A percentile compares a stretch with the other conserved stretches of the same genome.
Evolutionary conservation across 78 protist species (phyloP).

Genomic region (Speleostelium caveatum): DNA sequence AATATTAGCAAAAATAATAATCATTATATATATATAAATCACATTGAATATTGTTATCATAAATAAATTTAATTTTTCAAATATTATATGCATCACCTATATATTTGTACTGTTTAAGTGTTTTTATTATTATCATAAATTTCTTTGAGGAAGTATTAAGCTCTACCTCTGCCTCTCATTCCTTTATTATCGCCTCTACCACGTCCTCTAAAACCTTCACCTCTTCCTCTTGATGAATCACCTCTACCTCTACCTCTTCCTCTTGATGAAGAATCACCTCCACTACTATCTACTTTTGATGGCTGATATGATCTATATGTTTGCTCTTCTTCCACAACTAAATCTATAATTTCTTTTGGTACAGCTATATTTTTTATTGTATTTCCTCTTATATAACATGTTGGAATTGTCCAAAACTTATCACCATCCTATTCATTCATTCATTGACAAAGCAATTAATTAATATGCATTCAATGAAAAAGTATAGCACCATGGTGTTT

Average conservation of each 20-base stretch:
- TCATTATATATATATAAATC: too few species aligned
- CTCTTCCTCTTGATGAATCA: constrained; percentile 34
- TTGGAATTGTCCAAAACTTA: constrained; percentile 91
- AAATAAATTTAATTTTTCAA: too few species aligned
- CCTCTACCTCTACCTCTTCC: constrained; percentile 58
- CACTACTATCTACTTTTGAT: not conserved
- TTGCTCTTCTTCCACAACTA: constrained; percentile 77
- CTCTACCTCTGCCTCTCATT: not conserved
- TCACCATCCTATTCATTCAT: constrained; percentile 95
- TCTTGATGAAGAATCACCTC: constrained; percentile 9
- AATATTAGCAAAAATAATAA: too few species aligned
- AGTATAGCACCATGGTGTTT: too few species aligned
- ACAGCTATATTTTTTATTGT: constrained; percentile 92
- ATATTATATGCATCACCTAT: too few species aligned
- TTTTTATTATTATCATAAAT: too few species aligned
- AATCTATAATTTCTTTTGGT: constrained; percentile 89
- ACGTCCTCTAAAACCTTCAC: constrained; percentile 58
- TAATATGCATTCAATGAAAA: too few species aligned
- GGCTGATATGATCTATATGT: constrained; percentile 12
- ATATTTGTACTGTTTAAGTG: too few species aligned
- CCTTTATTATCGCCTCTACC: not conserved
- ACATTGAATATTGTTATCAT: too few species aligned
- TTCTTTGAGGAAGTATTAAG: too few species aligned
- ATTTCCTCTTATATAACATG: constrained; percentile 94
- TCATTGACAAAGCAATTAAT: too few species aligned